A percentile compares a stretch with the other conserved stretches of the same genome.
Evolutionary conservation across 2,329 filamentous ascomycete species (phyloP).

Genomic region (Myriosclerotinia curreyana): DNA sequence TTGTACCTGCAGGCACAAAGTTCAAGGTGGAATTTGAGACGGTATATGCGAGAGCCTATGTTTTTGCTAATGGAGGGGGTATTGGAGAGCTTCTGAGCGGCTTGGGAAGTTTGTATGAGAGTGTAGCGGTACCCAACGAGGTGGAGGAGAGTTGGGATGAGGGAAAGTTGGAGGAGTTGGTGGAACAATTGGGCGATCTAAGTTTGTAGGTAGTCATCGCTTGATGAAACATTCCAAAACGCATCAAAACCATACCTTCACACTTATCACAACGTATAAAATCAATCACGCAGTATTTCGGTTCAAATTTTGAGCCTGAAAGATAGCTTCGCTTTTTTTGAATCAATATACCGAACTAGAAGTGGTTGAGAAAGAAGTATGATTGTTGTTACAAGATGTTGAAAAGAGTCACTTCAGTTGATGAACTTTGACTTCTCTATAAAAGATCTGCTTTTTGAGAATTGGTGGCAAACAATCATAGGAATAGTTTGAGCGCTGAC

Average conservation of each 20-base stretch:
- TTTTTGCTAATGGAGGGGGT: slow-evolving; percentile 36
- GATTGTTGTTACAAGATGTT: too few species aligned
- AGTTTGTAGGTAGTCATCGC: not conserved
- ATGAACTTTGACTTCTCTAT: too few species aligned
- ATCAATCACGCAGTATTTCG: not conserved
- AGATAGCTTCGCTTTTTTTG: not conserved
- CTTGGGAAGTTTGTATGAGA: not conserved
- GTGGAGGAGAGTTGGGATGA: not conserved
- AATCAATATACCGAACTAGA: too few species aligned
- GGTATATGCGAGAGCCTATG: slow-evolving; percentile 30
- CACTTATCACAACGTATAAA: not conserved
- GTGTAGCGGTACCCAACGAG: not conserved
- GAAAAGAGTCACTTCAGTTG: too few species aligned
- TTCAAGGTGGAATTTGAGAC: slow-evolving; percentile 28
- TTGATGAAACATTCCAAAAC: not conserved
- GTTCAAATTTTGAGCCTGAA: not conserved
- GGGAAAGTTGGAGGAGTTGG: not conserved
- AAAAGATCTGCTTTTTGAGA: too few species aligned
- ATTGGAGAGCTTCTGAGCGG: slow-evolving; percentile 29
- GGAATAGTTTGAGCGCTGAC: too few species aligned
- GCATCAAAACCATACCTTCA: not conserved
- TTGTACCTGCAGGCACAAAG: slow-evolving; percentile 31
- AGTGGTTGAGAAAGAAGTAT: too few species aligned
- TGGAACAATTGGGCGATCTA: not conserved
- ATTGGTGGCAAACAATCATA: too few species aligned